These are phyloP conservation scores for Fusarium equiseti DNA, from an alignment of 2,329 filamentous ascomycete species.

Conservation along the genomic window DNA sequence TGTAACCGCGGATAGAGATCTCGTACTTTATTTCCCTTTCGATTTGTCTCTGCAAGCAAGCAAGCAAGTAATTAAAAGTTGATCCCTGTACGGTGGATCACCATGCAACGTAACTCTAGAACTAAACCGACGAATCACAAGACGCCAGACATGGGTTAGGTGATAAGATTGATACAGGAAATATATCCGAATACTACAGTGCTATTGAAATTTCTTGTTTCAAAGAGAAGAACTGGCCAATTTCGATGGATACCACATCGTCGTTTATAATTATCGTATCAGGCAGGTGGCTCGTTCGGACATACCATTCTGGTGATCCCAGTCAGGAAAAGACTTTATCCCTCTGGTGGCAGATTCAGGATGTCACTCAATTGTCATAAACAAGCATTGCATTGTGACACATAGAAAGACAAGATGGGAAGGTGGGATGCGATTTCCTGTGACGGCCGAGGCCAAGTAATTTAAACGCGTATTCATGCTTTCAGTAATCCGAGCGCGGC, in stretches of 20 bases:
- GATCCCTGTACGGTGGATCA: not conserved
- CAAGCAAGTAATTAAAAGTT: not conserved
- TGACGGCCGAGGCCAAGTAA: not conserved
- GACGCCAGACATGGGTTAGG: not conserved
- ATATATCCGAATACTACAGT: not conserved
- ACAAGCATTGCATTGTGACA: too few species aligned
- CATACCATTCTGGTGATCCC: not conserved
- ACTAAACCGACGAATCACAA: not conserved
- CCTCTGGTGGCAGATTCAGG: fast-evolving
- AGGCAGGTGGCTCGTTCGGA: not conserved
- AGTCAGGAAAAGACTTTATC: not conserved
- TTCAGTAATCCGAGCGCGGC: not conserved
- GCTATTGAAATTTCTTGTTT: not conserved
- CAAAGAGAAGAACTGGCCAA: not conserved
- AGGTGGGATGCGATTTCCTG: not conserved
- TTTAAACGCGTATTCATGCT: not conserved
- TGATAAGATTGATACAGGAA: not conserved
- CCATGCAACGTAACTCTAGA: not conserved
- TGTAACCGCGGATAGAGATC: not conserved
- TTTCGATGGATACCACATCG: fast-evolving
- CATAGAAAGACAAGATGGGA: not conserved
- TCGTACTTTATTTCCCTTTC: not conserved
- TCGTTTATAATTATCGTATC: not conserved
- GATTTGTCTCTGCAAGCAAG: not conserved
- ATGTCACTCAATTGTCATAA: not conserved